Conservation (phyloP, 2,329 filamentous ascomycete species). For the Geosmithia putterillii region DNA sequence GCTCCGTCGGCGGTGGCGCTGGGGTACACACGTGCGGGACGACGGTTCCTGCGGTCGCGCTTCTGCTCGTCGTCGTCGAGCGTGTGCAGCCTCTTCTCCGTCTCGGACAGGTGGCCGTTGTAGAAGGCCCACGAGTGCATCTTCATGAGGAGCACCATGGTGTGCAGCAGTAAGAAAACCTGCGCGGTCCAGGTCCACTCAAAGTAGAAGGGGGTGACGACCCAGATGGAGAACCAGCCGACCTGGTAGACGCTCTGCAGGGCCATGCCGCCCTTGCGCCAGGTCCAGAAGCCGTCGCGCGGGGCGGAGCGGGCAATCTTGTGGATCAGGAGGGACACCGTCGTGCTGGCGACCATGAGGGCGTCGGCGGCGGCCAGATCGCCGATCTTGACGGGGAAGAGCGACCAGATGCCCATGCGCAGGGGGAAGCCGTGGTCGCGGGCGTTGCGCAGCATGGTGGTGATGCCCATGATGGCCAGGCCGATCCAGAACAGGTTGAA, state of each 20-base stretch:
- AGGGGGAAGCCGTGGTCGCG: constrained; percentile 87
- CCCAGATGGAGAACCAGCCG: constrained; percentile 72
- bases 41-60: constrained; percentile 31
- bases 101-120: constrained; percentile 87
- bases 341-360: constrained; percentile 70
- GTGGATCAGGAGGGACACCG: constrained; percentile 63
- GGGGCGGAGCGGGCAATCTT: constrained; percentile 44
- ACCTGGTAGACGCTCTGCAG: constrained; percentile 75
- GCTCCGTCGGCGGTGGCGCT: not conserved
- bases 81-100: constrained; percentile 63
- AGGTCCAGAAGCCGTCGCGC: constrained; percentile 46
- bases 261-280: constrained; percentile 65
- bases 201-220: constrained; percentile 70
- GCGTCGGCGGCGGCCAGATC: constrained; percentile 75
- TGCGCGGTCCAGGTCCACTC: constrained; percentile 96
- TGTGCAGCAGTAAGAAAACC: constrained; percentile 86
- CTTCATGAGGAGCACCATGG: constrained; percentile 92
- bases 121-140: constrained; percentile 99
- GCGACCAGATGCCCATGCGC: constrained; percentile 72
- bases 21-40: constrained; percentile 66
- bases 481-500: constrained; percentile 98
- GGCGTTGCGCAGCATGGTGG: constrained; percentile 82
- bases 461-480: constrained; percentile 91
- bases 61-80: constrained; percentile 62
- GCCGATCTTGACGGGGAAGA: constrained; percentile 82